phyloP scores from a whole-genome alignment of 2,329 filamentous ascomycete species.

The Cladophialophora chaetospira region DNA sequence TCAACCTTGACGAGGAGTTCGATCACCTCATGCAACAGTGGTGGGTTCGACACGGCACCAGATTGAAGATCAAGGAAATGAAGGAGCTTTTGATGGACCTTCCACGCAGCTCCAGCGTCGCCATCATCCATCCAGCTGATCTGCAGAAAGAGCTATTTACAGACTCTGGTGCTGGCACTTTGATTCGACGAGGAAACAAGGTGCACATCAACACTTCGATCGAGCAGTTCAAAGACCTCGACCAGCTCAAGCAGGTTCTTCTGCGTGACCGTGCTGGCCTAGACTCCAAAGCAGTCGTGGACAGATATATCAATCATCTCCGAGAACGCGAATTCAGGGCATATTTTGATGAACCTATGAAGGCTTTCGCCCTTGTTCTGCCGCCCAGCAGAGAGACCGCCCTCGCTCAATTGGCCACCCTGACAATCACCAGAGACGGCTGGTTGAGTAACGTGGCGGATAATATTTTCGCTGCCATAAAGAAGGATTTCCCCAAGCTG shows the following conservation, averaged over 20 bases:
- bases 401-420: conserved; percentile 81
- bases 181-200: conserved; percentile 91
- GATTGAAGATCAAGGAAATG: conserved; percentile 96
- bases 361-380: conserved; percentile 85
- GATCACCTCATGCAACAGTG: conserved; percentile 88
- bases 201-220: conserved; percentile 72
- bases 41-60: conserved; percentile 93
- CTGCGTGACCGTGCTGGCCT: conserved; percentile 78
- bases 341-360: conserved; percentile 93
- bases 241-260: conserved; percentile 78
- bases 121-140: conserved; percentile 95
- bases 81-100: conserved; percentile 88
- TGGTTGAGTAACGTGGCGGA: conserved; percentile 95
- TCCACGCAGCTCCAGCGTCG: conserved; percentile 88
- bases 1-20: conserved; percentile 96
- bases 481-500: conserved; percentile 87
- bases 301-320: conserved; percentile 81
- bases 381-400: conserved; percentile 65
- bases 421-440: conserved; percentile 90
- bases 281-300: conserved; percentile 79
- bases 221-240: conserved; percentile 72
- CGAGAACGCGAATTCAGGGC: conserved; percentile 80
- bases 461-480: conserved; percentile 90
- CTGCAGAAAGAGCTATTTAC: conserved; percentile 97
- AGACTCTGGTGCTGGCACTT: conserved; percentile 88